phyloP scores from a whole-genome alignment of 2,329 filamentous ascomycete species.

The Orbilia ellipsospora region DNA sequence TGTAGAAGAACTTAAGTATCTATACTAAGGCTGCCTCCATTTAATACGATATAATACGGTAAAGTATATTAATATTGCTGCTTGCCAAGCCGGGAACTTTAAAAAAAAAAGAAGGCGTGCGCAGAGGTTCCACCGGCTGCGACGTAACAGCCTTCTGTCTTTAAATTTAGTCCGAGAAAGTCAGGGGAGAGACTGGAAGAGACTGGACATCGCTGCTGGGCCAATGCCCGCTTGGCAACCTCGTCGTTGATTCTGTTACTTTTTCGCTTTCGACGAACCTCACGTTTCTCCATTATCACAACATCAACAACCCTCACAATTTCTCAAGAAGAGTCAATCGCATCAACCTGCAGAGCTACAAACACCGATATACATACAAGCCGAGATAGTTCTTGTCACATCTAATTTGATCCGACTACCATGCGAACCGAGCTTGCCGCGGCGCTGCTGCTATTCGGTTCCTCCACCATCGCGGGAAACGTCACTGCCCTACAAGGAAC shows the following conservation, averaged over 20 bases:
- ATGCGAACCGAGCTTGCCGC: slow-evolving; percentile 29
- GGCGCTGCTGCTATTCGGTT: slow-evolving; percentile 13
- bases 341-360: too few relatives aligned
- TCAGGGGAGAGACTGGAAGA: slow-evolving; percentile 21
- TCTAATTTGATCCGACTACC: background rate
- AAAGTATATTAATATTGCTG: background rate
- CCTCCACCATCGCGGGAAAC: slow-evolving; percentile 62
- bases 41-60: too few relatives aligned
- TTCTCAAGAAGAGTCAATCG: too few relatives aligned
- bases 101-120: too few relatives aligned
- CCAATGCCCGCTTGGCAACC: slow-evolving; percentile 26
- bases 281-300: too few relatives aligned
- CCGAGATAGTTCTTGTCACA: too few relatives aligned
- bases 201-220: background rate
- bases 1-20: too few relatives aligned
- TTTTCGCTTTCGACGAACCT: background rate
- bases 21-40: too few relatives aligned
- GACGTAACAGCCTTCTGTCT: slow-evolving; percentile 33
- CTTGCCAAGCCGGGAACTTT: slow-evolving; percentile 49
- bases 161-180: slow-evolving; percentile 14
- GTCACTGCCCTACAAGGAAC: slow-evolving; percentile 72
- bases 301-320: too few relatives aligned
- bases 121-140: slow-evolving; percentile 2
- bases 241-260: slow-evolving; percentile 6
- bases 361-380: too few relatives aligned